A percentile compares a stretch with the other conserved stretches of the same genome.
These are phyloP conservation scores for Sclerotinia borealis DNA, from an alignment of 2,329 filamentous ascomycete genomes.

Conservation along the genomic window DNA sequence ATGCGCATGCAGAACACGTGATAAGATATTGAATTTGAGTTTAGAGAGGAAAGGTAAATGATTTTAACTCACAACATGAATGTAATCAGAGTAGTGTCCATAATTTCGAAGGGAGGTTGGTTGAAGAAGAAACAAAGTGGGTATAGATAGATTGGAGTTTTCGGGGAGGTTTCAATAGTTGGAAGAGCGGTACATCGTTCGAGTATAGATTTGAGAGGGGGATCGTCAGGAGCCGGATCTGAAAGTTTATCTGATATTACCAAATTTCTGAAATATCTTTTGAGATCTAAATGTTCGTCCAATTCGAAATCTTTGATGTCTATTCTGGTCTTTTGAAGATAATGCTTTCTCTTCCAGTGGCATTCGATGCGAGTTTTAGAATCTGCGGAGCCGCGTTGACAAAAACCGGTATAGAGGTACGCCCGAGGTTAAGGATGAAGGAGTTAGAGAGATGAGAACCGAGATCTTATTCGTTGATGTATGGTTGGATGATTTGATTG, in stretches of 20 bases:
- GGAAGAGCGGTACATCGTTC: not conserved
- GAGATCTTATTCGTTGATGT: not conserved
- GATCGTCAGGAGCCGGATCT: not conserved
- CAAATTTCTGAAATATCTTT: not conserved
- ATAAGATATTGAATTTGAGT: not conserved
- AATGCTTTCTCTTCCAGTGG: not conserved
- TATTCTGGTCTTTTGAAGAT: not conserved
- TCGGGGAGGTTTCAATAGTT: not conserved
- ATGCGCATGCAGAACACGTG: not conserved
- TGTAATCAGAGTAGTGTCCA: conserved; percentile 57
- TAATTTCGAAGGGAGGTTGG: conserved; percentile 20
- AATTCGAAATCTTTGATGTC: not conserved
- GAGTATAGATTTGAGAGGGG: not conserved
- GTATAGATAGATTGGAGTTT: not conserved
- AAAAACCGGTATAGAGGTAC: not conserved
- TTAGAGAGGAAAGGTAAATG: not conserved
- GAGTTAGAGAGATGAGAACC: not conserved
- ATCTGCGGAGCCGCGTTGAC: not conserved
- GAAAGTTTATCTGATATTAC: not conserved
- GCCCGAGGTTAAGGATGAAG: not conserved
- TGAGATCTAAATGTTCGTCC: not conserved
- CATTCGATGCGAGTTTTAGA: not conserved
- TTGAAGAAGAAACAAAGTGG: conserved; percentile 11
- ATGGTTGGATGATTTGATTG: not conserved
- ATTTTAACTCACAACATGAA: conserved; percentile 51